Evolutionary conservation across 148 eudicot genomes (phyloP).

Genomic region (Diospyros lotus): DNA sequence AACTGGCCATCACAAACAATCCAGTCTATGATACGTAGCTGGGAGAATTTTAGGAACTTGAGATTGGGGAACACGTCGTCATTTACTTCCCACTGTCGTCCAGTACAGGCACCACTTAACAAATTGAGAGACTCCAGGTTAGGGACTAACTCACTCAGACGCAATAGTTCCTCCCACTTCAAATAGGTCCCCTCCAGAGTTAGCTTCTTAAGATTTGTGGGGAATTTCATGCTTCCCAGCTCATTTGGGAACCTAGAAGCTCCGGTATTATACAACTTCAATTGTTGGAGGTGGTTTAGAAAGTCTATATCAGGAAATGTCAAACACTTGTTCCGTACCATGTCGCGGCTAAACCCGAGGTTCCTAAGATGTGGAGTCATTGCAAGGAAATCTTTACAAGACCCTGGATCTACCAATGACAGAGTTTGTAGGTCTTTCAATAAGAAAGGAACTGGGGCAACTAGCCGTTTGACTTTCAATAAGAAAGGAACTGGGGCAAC

Average conservation of each 20-base stretch:
- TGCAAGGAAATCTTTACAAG: background rate
- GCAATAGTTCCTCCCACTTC: background rate
- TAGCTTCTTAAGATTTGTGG: background rate
- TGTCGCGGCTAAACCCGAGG: conserved; percentile 12
- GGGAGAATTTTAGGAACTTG: background rate
- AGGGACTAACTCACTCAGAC: background rate
- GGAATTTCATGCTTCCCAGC: background rate
- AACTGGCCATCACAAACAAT: background rate
- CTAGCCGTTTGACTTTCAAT: too few relatives aligned
- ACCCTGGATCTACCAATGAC: background rate
- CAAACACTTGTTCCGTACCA: background rate
- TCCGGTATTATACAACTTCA: conserved; percentile 8
- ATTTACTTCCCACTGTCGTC: background rate
- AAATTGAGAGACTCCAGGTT: background rate
- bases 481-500: too few relatives aligned
- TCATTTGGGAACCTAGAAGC: too few relatives aligned
- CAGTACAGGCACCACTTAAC: background rate
- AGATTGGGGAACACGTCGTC: background rate
- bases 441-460: too few relatives aligned
- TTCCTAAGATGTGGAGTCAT: conserved; percentile 5
- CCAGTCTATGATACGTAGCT: background rate
- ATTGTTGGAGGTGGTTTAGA: background rate
- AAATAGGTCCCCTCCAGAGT: background rate
- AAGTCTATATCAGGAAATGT: background rate
- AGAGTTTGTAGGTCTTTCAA: background rate